Percentiles rank a stretch among this genome's conserved stretches.
phyloP scores from a whole-genome alignment of 1,139 yeast genomes.

The Taiozyma sp. region DNA sequence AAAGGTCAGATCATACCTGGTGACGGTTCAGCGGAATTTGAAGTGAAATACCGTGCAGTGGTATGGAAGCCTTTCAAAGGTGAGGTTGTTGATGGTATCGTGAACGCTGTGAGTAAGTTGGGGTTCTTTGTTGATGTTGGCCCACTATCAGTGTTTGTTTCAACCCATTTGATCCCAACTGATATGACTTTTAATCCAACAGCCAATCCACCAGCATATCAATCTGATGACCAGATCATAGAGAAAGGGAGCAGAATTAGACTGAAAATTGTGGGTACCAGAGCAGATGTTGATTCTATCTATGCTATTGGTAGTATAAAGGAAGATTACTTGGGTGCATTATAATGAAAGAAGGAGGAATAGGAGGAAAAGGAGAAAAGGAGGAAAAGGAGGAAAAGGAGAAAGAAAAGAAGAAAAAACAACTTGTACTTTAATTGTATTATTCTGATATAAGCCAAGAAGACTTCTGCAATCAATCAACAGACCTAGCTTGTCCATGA shows the following conservation, averaged over 20 bases:
- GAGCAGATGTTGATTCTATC: conserved; percentile 96
- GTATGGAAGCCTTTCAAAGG: conserved; percentile 99
- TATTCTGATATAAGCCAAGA: background rate
- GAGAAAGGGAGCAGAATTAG: conserved; percentile 93
- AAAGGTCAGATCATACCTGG: conserved; percentile 90
- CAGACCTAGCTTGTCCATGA: background rate
- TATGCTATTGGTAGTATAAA: conserved; percentile 97
- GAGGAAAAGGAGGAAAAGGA: background rate
- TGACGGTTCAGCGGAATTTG: conserved; percentile 92
- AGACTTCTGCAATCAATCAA: background rate
- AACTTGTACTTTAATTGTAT: background rate
- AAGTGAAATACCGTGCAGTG: conserved; percentile 92
- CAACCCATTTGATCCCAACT: conserved; percentile 90
- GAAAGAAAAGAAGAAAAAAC: background rate
- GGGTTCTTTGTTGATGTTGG: conserved; percentile 99
- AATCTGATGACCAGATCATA: conserved; percentile 90
- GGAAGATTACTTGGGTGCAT: conserved; percentile 92
- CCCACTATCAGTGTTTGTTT: conserved; percentile 90
- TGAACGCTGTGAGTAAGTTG: conserved; percentile 90
- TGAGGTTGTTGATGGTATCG: conserved; percentile 96
- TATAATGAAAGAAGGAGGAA: conserved; percentile 8
- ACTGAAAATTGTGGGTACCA: conserved; percentile 93
- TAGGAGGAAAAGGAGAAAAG: background rate
- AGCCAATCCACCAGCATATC: conserved; percentile 98
- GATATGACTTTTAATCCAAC: conserved; percentile 94